Evolutionary conservation across 805 yeast genomes (phyloP), one percentile per base, ranked within the genome.

Genomic region (Lachancea quebecensis): DNA sequence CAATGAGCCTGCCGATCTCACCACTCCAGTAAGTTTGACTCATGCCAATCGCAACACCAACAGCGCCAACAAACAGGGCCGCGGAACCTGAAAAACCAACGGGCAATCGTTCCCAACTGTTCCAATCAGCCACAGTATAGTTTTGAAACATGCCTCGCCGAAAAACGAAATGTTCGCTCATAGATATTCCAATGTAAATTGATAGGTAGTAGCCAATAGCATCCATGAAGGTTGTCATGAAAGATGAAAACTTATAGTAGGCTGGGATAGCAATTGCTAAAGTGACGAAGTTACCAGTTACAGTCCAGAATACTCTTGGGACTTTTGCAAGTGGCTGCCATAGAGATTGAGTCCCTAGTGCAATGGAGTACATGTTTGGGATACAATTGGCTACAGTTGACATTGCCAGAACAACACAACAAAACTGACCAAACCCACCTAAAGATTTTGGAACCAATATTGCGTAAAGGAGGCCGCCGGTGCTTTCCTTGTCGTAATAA

Each of bases 281-380:
- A 31, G 91, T 79, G 40, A 79, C 75, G 51, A 75, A 79, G 66
- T 86, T 84, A 58, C 90, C 95, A 45, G 71, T 62, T 38, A 85
- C 54, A 36, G 95, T 82, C 96, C 96, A 89, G 40, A 81, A 54
- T 41, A 83, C 75, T 73, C 96, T 79, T 59, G 96, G 97, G 48
- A 90, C 71, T 59, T 72, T 77, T 35, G 79, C 72, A 59, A 89
- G 77, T 51, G 78, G 79, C 46, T 84, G 77, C 85, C 91, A 85
- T 56, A 85, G 70, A 37, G 93, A 79, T 70, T 90, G 97, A 30
- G 89, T 88, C 52, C 89, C 81, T 59, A 90, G 73, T 35, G 88
- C 90, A 57, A 88, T 78, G 21, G 97, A 86, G 73, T 90, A 90
- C 84, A 88, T 81, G 72, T 88, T 89, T 66, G 96, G 96, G 65